Evolutionary conservation across 2,329 filamentous ascomycete genomes (phyloP), one percentile per base, ranked within the genome.

Genomic region (Venturia nashicola): DNA sequence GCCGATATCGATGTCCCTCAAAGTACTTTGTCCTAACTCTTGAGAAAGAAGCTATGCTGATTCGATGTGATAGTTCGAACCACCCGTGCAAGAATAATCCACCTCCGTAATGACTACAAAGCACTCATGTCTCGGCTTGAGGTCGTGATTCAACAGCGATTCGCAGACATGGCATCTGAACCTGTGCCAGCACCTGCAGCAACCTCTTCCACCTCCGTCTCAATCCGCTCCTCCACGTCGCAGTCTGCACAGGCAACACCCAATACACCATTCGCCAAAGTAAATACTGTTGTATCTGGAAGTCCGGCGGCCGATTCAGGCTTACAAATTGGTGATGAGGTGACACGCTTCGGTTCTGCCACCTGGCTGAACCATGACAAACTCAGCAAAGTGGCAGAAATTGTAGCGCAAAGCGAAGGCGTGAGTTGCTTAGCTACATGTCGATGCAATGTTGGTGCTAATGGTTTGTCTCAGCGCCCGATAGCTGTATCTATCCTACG

Each of bases 1-100:
- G 87, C 90, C 70, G 94, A 99, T 75, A 87, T 99, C 67, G 94
- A 99, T 74, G 89, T 99, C 67, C 88, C 94, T 34, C 93, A 97
- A 77, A 94, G 91, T 94, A 85, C 68, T 80, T 61, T 57, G 65
- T 48, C 42, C 18, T 63, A 61, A 48, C 40, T 40, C 55, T 32
- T 20, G 43, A 54, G 11, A 18, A 36, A 57, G 14, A 59, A 60
- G 59, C 23, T 39, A 65, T 51, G 61, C 68, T 70, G 65, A 70
- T 36, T 34, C 16, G 62, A 51, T 59, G 61, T 16, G 20, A 63
- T 70, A 95, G 90, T 99, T 72, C 90, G 94, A 66, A 96, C 91
- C n/a, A 96, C 92, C 44, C 83, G 94, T 75, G 84, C 92, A 36
- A 86, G 90, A 66, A 96, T 99, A 69, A 94, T 97, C 68, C 82